Evolutionary conservation across 2,329 filamentous ascomycete genomes (phyloP).

Genomic region (Colletotrichum kahawae): DNA sequence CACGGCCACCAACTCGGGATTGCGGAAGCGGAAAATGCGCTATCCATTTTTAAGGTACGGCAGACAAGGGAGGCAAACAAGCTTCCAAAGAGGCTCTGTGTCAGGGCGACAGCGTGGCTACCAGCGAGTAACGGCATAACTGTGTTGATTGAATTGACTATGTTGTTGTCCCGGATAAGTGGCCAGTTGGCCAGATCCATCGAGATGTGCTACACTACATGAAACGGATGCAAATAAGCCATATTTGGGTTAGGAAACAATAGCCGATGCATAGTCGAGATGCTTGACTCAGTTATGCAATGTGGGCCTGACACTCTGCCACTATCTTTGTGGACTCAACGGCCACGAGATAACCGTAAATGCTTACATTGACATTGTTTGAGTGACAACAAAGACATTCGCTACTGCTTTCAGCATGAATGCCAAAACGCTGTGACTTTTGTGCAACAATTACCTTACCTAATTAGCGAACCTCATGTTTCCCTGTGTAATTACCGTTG

Average conservation of each 20-base stretch:
- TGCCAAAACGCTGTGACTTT: neutral
- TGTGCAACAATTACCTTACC: accelerated
- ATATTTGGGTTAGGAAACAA: too few relatives aligned
- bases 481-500: accelerated
- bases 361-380: neutral
- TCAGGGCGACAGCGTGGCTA: too few relatives aligned
- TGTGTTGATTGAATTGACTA: too few relatives aligned
- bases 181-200: too few relatives aligned
- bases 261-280: too few relatives aligned
- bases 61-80: neutral
- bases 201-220: too few relatives aligned
- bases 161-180: too few relatives aligned
- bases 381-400: neutral
- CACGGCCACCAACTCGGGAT: neutral
- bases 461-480: neutral
- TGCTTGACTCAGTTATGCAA: too few relatives aligned
- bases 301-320: too few relatives aligned
- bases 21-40: neutral
- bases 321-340: neutral
- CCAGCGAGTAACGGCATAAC: too few relatives aligned
- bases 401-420: neutral
- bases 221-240: too few relatives aligned
- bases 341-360: neutral
- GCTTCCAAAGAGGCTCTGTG: neutral
- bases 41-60: neutral